Percentiles rank a stretch among this genome's conserved stretches.
These are phyloP conservation scores for Cardamine occulta DNA, from an alignment of 345 rosid species.

Conservation along the genomic window DNA sequence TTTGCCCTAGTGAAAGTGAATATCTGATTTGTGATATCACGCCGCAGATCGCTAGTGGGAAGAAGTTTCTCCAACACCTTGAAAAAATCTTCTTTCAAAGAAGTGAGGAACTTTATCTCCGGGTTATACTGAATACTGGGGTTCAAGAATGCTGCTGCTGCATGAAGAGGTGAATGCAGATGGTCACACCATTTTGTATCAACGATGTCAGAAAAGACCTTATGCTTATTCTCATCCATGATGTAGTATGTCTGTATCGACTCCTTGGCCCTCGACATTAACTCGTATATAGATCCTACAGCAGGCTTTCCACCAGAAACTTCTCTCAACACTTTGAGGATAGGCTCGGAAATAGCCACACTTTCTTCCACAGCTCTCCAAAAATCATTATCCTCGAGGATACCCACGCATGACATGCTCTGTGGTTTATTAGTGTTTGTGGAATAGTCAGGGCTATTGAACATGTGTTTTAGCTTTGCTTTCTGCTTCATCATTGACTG, in stretches of 20 bases:
- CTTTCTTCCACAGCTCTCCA: constrained; percentile 87
- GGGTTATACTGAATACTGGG: constrained; percentile 84
- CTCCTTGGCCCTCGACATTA: constrained; percentile 85
- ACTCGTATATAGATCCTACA: constrained; percentile 77
- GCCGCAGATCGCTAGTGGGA: constrained; percentile 86
- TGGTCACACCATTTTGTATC: constrained; percentile 84
- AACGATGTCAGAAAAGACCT: constrained; percentile 72
- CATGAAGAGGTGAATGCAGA: constrained; percentile 80
- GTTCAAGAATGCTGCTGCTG: constrained; percentile 87
- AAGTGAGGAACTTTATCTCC: constrained; percentile 69
- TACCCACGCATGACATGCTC: constrained; percentile 56
- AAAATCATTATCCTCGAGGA: constrained; percentile 72
- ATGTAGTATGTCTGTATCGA: constrained; percentile 83
- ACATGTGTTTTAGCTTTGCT: constrained; percentile 68
- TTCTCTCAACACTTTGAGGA: constrained; percentile 79
- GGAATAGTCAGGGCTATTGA: constrained; percentile 72
- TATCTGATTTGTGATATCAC: constrained; percentile 79
- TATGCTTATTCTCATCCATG: constrained; percentile 87
- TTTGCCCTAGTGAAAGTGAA: constrained; percentile 69
- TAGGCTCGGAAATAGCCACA: constrained; percentile 89
- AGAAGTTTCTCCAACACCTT: constrained; percentile 83
- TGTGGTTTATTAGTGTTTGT: constrained; percentile 65
- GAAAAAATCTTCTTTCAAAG: constrained; percentile 80
- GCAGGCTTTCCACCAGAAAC: constrained; percentile 81
- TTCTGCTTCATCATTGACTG: constrained; percentile 79